Conservation (phyloP, 768 basidiomycete genomes). For the Tulasnella sp. region DNA sequence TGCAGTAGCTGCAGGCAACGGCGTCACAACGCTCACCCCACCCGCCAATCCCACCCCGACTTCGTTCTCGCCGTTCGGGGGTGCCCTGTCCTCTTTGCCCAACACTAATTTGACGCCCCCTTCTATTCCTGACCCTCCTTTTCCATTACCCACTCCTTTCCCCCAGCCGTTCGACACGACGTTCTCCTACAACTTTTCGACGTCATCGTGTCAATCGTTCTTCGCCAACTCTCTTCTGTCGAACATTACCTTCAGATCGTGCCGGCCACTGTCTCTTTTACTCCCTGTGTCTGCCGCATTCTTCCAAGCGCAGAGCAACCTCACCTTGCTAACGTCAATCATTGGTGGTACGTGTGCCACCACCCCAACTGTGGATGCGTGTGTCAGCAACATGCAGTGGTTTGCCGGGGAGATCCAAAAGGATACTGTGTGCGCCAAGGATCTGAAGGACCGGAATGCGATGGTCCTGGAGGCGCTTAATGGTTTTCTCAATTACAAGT, state of each 20-base stretch:
- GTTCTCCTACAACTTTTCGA: constrained; percentile 24
- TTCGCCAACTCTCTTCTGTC: constrained; percentile 23
- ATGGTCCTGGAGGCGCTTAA: constrained; percentile 22
- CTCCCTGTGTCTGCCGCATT: constrained; percentile 16
- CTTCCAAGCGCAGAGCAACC: constrained; percentile 21
- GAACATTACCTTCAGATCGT: constrained; percentile 19
- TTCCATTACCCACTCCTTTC: constrained; percentile 16
- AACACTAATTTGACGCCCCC: not conserved
- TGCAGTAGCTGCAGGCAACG: not conserved
- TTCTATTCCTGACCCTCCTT: constrained; percentile 9
- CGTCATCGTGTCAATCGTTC: constrained; percentile 24
- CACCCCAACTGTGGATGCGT: constrained; percentile 9
- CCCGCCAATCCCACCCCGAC: not conserved
- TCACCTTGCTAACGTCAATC: constrained; percentile 20
- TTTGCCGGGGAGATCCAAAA: constrained; percentile 17
- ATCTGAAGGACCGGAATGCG: constrained; percentile 20
- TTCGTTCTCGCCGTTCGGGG: not conserved
- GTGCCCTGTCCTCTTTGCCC: not conserved
- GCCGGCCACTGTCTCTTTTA: constrained; percentile 21
- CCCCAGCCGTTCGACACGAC: constrained; percentile 23
- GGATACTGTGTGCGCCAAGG: constrained; percentile 21
- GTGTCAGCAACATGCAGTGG: constrained; percentile 19
- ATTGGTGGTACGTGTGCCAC: constrained; percentile 22
- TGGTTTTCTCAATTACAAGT: constrained; percentile 23
- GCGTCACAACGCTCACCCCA: not conserved